Evolutionary conservation across 257 asterid genomes (phyloP), one percentile per base, ranked within the genome.

Genomic region (Gynochthodes officinalis): DNA sequence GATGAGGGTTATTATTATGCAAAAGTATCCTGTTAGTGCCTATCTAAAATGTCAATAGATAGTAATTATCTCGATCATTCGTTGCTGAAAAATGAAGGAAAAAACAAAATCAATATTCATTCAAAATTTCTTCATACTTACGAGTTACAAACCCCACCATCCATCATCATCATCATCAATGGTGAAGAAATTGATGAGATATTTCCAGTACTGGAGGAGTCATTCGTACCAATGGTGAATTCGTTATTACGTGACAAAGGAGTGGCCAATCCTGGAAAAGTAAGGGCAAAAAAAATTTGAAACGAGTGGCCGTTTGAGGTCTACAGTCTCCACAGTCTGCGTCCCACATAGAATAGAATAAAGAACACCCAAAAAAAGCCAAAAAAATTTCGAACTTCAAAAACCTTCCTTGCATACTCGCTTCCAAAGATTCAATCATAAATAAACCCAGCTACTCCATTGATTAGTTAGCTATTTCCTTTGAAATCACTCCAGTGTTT

Each of bases 221-320:
- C 53, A 3, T 48, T 49, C n/a, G 14, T 13, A 2, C 21, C 39
- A 57, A 69, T 67, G 78, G 78, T 69, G 58, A 33, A 58, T 16
- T 30, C 40, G 78, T 30, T 14, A 72, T 60, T 74, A 25, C 10
- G n/a, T 0, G 39, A 0, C 9, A 70, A 79, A 15, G 5, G 1
- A 19, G 53, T 48, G 15, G 61, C 14, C 32, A 28, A 69, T 0
- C 8, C 21, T 18, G 43, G 67, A 57, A 71, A 71, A 43, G 54
- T 33, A 50, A 46, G 42, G 44, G 19, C 54, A 69, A 66, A 28
- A 25, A 64, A 70, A 85, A 85, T 88, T 88, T 86, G 86, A 87
- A 90, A 78, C 70, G 82, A 61, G 79, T 84, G 90, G 88, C 96
- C 96, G 96, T 90, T 90, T 77, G 91, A 86, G 85, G 57, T 57